These are phyloP conservation scores for Rhytidhysteron rufulum DNA, from an alignment of 2,329 filamentous ascomycete genomes.

Conservation along the genomic window DNA sequence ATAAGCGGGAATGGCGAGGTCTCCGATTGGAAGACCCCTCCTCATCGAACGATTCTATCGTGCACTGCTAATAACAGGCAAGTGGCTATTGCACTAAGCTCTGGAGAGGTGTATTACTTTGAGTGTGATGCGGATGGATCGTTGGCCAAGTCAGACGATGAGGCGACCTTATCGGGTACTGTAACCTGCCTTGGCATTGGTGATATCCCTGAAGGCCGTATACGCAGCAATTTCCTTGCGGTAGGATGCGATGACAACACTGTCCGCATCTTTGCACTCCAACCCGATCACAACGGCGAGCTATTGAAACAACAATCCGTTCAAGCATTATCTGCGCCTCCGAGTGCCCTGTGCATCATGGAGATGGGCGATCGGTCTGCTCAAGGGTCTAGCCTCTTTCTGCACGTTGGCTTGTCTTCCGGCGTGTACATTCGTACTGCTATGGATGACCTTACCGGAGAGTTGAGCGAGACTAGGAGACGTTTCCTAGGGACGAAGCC, in stretches of 20 bases:
- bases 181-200: slow-evolving; percentile 94
- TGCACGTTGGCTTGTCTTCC: slow-evolving; percentile 93
- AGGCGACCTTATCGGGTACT: slow-evolving; percentile 90
- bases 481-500: slow-evolving; percentile 90
- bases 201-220: slow-evolving; percentile 82
- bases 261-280: slow-evolving; percentile 84
- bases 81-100: slow-evolving; percentile 89
- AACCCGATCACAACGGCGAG: slow-evolving; percentile 71
- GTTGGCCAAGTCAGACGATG: slow-evolving; percentile 87
- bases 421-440: slow-evolving; percentile 95
- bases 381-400: slow-evolving; percentile 81
- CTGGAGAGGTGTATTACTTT: slow-evolving; percentile 95
- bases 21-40: slow-evolving; percentile 90
- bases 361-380: slow-evolving; percentile 92
- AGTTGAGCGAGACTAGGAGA: slow-evolving; percentile 89
- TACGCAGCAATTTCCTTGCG: slow-evolving; percentile 87
- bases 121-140: slow-evolving; percentile 93
- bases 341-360: slow-evolving; percentile 86
- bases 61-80: slow-evolving; percentile 91
- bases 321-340: slow-evolving; percentile 85
- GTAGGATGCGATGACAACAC: slow-evolving; percentile 97
- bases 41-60: slow-evolving; percentile 91
- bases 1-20: slow-evolving; percentile 71
- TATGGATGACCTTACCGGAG: slow-evolving; percentile 90
- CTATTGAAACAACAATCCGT: slow-evolving; percentile 85